Evolutionary conservation across 805 yeast genomes (phyloP), one percentile per base, ranked within the genome.

Genomic region (Yarrowia bubula): DNA sequence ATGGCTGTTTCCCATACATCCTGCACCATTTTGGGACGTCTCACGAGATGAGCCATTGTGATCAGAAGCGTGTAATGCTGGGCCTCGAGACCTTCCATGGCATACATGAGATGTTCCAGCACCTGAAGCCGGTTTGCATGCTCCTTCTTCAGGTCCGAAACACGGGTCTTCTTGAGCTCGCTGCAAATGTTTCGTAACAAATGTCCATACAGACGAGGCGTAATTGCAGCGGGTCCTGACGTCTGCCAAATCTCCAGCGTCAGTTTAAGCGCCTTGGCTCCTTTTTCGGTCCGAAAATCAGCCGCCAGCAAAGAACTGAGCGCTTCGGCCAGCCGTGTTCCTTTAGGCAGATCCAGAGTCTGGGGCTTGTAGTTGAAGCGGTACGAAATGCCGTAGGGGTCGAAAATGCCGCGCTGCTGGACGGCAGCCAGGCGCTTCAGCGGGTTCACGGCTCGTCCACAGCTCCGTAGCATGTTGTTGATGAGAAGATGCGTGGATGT

Each of bases 381-480:
- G 22, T 8, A 32, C 5, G 53, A 10, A 10, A 11, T 11, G 51
- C 10, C 14, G 60, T 22, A 51, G 14, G 60, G 60, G n/a, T 51
- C 60, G 8, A 28, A 14, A 28, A 38, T 18, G 61, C 38, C 47
- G 7, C 38, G 37, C 5, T 9, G 11, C 9, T 55, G 61, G 38
- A 41, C 47, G 31, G 39, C 7, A 14, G 47, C 35, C 14, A 51
- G 60, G 22, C 60, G 44, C 22, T 14, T 14, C 3, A 39, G 44
- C 44, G 60, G 44, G 8, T 22, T 38, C 9, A 9, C 60, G n/a
- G 60, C 60, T 37, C 60, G 44, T 37, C 43, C 43, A n/a, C 35
- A 38, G 37, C 60, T 51, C 60, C 60, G 18, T 38, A 51, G 44
- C 60, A 51, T 51, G 22, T 46, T 48, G 55, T 28, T 39, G 55